Percentiles rank a stretch among this genome's conserved stretches.
These are phyloP conservation scores for Daldinia decipiens DNA, from an alignment of 495 filamentous ascomycete species.

Conservation along the genomic window DNA sequence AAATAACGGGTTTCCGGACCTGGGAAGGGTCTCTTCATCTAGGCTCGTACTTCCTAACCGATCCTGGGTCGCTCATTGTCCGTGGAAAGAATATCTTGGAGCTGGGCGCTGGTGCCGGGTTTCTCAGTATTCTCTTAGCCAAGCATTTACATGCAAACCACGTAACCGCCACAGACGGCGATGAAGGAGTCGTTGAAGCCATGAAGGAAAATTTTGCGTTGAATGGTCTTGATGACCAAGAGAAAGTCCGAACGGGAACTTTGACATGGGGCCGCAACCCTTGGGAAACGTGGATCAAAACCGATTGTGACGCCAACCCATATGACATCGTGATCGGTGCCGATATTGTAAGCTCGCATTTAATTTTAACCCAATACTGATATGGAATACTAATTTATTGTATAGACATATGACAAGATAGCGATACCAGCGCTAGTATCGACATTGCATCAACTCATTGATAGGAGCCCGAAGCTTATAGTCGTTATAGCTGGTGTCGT, in stretches of 20 bases:
- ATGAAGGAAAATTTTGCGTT: conserved; percentile 67
- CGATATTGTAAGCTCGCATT: conserved; percentile 51
- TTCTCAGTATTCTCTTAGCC: conserved; percentile 77
- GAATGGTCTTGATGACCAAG: conserved; percentile 60
- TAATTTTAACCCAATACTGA: background rate
- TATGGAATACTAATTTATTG: background rate
- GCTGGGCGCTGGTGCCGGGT: conserved; percentile 82
- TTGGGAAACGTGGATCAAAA: conserved; percentile 40
- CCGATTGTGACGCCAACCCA: conserved; percentile 26
- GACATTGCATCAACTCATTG: conserved; percentile 49
- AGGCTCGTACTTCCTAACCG: conserved; percentile 66
- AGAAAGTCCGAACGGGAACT: conserved; percentile 52
- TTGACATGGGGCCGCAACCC: conserved; percentile 64
- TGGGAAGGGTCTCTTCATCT: conserved; percentile 88
- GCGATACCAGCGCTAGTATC: conserved; percentile 49
- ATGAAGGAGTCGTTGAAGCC: conserved; percentile 68
- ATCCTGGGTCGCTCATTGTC: conserved; percentile 50
- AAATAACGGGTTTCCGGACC: conserved; percentile 81
- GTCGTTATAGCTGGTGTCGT: conserved; percentile 52
- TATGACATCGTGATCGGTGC: conserved; percentile 55
- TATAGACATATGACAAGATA: conserved; percentile 49
- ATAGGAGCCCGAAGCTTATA: conserved; percentile 42
- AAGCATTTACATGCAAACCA: conserved; percentile 67
- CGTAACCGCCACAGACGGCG: conserved; percentile 80
- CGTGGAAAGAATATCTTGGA: conserved; percentile 72